Base-by-base conservation (phyloP, 2,329 filamentous ascomycete species). In the Myriangium duriaei region DNA sequence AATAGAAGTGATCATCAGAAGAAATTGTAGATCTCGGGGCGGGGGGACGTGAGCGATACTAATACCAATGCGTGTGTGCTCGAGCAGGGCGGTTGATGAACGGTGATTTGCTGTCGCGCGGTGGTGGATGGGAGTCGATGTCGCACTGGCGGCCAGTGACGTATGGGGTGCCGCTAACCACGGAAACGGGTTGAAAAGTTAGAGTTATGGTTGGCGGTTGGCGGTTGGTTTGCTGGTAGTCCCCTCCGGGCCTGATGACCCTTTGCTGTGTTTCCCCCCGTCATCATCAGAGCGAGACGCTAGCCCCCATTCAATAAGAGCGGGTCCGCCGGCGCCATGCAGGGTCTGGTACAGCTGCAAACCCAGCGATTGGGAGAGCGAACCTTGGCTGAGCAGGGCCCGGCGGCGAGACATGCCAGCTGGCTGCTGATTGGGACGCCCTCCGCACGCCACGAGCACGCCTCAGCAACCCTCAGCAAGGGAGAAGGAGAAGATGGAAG, bases 31-130 rank as follows among this genome's bases (percentile, higher is more conserved):
- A 39, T 39, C 36, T 33, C 32, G 36, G 30, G 28, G 36, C 28
- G 36, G 36, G 36, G 36, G 16, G 28, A 33, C 32, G 30, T 26
- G 32, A 33, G 32, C 21, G 21, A 26, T 26, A 26, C 21, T 26
- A 26, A 26, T 26, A 26, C 7, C n/a, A 26, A n/a, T n/a, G 7
- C 21, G 21, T 26, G 21, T n/a, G 32, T 34, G 30, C 37, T 37
- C 32, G 45, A 40, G 29, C 31, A 39, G 19, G 37, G 34, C 26
- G 36, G 34, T 30, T 19, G 31, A 33, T 13, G 42, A 66, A 50
- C 74, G 69, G 33, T 69, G 67, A 37, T 58, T 70, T 43, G 57
- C 68, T 45, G 62, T 59, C 21, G 62, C 67, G 11, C 68, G 65
- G 36, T 69, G 62, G 7, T 67, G 52, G 31, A n/a, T 60, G 61